Conservation (phyloP, 768 basidiomycete genomes). For the Suillus occidentalis region DNA sequence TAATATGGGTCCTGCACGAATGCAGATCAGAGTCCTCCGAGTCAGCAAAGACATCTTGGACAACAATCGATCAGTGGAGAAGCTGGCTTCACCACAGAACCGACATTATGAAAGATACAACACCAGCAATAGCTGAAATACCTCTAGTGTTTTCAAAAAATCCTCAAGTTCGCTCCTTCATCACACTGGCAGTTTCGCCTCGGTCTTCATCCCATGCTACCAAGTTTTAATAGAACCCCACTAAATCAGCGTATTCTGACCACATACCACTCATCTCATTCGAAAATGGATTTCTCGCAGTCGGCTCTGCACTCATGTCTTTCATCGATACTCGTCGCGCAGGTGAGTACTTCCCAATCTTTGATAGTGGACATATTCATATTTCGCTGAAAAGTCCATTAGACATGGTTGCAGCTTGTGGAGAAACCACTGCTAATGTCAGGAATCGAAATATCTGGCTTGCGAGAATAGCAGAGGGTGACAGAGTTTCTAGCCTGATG, state of each 20-base stretch:
- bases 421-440: slow-evolving; percentile 76
- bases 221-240: neutral
- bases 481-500: too few species aligned
- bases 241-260: slow-evolving; percentile 66
- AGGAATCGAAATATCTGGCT: too few species aligned
- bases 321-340: slow-evolving; percentile 76
- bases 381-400: neutral
- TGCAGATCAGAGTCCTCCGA: too few species aligned
- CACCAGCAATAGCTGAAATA: too few species aligned
- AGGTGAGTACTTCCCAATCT: slow-evolving; percentile 50
- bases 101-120: too few species aligned
- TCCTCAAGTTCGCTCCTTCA: neutral
- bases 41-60: too few species aligned
- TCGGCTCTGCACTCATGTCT: slow-evolving; percentile 83
- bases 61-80: too few species aligned
- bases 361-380: neutral
- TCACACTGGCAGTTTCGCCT: neutral
- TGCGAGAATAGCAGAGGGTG: too few species aligned
- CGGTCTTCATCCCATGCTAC: neutral
- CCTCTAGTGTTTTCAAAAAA: too few species aligned
- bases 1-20: too few species aligned
- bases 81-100: too few species aligned
- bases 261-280: slow-evolving; percentile 82
- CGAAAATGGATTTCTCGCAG: slow-evolving; percentile 82
- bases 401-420: slow-evolving; percentile 96